Conservation (phyloP, 176 grass and related monocot species). For the Phoenix roebelenii region DNA sequence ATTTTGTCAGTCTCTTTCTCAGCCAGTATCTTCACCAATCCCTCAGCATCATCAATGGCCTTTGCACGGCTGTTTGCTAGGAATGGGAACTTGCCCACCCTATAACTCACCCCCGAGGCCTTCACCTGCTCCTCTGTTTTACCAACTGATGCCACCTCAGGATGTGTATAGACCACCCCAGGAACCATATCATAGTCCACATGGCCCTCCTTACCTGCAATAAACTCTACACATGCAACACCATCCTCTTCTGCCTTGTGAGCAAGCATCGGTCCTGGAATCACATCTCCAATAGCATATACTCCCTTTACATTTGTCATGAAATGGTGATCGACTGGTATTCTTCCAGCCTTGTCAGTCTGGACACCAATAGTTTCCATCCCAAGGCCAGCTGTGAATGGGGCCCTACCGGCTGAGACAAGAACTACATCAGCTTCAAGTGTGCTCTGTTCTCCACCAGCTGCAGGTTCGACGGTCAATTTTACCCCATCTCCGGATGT, state of each 20-base stretch:
- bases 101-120: conserved; percentile 48
- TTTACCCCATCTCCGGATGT: conserved; percentile 74
- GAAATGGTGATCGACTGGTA: conserved; percentile 75
- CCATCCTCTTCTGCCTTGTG: conserved; percentile 99
- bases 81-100: conserved; percentile 74
- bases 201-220: conserved; percentile 93
- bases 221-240: conserved; percentile 81
- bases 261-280: conserved; percentile 99
- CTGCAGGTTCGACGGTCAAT: conserved; percentile 68
- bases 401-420: conserved; percentile 73
- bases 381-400: conserved; percentile 66
- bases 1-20: conserved; percentile 83
- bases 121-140: conserved; percentile 91
- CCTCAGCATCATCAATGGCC: conserved; percentile 77
- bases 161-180: conserved; percentile 91
- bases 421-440: conserved; percentile 93
- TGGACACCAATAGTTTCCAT: conserved; percentile 73
- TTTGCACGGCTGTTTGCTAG: conserved; percentile 76
- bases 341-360: conserved; percentile 77
- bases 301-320: conserved; percentile 87
- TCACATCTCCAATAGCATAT: conserved; percentile 84
- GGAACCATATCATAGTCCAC: conserved; percentile 90
- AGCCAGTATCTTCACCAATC: conserved; percentile 69
- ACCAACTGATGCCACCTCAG: conserved; percentile 87
- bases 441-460: conserved; percentile 73